Percentiles rank a stretch among this genome's conserved stretches.
Conservation (phyloP, 2,329 filamentous ascomycete genomes). For the Alternaria triticina region DNA sequence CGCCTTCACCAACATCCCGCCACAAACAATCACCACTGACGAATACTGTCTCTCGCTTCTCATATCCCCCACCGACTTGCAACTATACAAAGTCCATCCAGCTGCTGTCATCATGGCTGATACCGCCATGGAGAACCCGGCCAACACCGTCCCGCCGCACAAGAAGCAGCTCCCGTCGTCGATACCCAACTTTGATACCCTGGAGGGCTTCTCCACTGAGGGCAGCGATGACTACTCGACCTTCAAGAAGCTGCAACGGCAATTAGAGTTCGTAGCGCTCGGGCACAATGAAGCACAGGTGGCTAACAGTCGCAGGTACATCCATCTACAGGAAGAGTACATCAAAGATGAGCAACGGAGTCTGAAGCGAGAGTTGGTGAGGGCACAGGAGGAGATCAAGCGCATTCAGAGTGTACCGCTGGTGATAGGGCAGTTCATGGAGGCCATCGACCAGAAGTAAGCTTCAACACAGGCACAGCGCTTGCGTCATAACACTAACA, state of each 20-base stretch:
- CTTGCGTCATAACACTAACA: constrained; percentile 19
- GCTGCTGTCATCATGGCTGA: constrained; percentile 71
- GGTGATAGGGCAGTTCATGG: constrained; percentile 99
- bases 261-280: constrained; percentile 75
- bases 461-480: constrained; percentile 28
- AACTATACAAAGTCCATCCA: constrained; percentile 2
- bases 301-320: constrained; percentile 67
- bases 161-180: constrained; percentile 79
- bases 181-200: constrained; percentile 87
- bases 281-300: constrained; percentile 4
- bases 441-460: constrained; percentile 99
- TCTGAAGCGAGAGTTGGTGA: constrained; percentile 94
- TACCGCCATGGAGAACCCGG: constrained; percentile 81
- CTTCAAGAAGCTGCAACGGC: constrained; percentile 94
- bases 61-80: constrained; percentile 1
- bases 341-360: constrained; percentile 99
- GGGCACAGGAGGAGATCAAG: constrained; percentile 99
- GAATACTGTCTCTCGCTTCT: neutral
- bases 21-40: constrained; percentile 1
- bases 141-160: constrained; percentile 75
- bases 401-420: constrained; percentile 97
- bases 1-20: constrained; percentile 5
- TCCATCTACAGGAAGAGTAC: constrained; percentile 98
- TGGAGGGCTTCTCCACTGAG: constrained; percentile 82
- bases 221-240: constrained; percentile 91